Conservation (phyloP, 1,139 yeast genomes). For the Yamadazyma dushanensis region DNA sequence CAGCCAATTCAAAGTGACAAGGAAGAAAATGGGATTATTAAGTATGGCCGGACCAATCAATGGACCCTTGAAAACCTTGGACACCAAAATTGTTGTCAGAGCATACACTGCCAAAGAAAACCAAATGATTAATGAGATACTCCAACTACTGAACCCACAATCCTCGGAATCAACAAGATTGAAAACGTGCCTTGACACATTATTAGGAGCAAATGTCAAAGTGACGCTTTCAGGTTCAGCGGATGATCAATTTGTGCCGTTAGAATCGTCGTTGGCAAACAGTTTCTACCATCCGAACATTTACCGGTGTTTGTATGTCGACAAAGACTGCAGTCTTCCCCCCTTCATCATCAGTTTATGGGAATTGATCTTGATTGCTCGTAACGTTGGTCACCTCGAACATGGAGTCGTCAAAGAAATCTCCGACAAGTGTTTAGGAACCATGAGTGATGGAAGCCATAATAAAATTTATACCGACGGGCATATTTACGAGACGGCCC, state of each 20-base stretch:
- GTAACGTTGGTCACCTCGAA: slow-evolving; percentile 39
- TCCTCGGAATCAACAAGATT: slow-evolving; percentile 32
- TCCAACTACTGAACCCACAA: slow-evolving; percentile 44
- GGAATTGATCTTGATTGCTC: slow-evolving; percentile 33
- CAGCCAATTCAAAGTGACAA: slow-evolving; percentile 10
- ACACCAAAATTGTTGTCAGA: slow-evolving; percentile 46
- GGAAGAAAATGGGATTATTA: slow-evolving; percentile 38
- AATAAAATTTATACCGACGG: slow-evolving; percentile 26
- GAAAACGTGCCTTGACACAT: slow-evolving; percentile 24
- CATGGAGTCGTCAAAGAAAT: slow-evolving; percentile 33
- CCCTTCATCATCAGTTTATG: slow-evolving; percentile 32
- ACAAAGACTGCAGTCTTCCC: slow-evolving; percentile 27
- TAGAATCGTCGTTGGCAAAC: slow-evolving; percentile 45
- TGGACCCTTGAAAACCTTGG: slow-evolving; percentile 48
- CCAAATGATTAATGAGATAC: slow-evolving; percentile 48
- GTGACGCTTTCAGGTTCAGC: slow-evolving; percentile 49
- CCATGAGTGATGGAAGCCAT: slow-evolving; percentile 28
- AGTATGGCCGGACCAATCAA: slow-evolving; percentile 46
- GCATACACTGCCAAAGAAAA: slow-evolving; percentile 49
- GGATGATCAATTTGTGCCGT: slow-evolving; percentile 83
- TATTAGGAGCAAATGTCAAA: slow-evolving; percentile 46
- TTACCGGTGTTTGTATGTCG: slow-evolving; percentile 39
- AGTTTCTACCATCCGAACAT: slow-evolving; percentile 55
- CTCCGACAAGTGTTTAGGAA: slow-evolving; percentile 31
- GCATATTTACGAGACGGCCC: slow-evolving; percentile 29